Evolutionary conservation across 169 alveolate genomes (phyloP).

Genomic region (Ichthyophthirius multifiliis): DNA sequence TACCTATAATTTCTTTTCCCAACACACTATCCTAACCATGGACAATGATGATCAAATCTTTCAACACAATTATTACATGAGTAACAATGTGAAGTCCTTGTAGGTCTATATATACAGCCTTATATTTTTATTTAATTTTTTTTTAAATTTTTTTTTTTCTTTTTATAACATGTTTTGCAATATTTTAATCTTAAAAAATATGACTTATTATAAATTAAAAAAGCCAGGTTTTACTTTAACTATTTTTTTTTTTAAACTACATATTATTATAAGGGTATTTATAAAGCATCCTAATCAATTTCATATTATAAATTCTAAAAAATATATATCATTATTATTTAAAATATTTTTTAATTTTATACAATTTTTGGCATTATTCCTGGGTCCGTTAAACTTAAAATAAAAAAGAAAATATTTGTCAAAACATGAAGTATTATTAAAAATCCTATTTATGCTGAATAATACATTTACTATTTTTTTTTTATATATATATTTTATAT

Average conservation of each 20-base stretch:
- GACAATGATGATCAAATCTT: conserved; percentile 92
- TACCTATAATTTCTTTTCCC: conserved; percentile 71
- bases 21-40: conserved; percentile 88
- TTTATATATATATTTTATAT: too few relatives aligned
- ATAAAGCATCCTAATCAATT: neutral
- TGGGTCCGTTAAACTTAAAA: conserved; percentile 44
- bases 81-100: conserved; percentile 88
- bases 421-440: too few relatives aligned
- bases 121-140: too few relatives aligned
- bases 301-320: too few relatives aligned
- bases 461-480: too few relatives aligned
- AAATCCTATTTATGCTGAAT: too few relatives aligned
- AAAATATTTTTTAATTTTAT: neutral
- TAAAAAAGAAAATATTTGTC: too few relatives aligned
- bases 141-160: too few relatives aligned
- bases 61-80: conserved; percentile 90
- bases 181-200: neutral
- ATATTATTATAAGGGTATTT: neutral
- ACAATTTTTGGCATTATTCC: conserved; percentile 42
- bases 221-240: neutral
- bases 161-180: neutral
- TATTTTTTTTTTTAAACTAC: neutral
- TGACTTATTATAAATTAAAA: conserved; percentile 26
- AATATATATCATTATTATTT: neutral
- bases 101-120: conserved; percentile 74